Evolutionary conservation across 164 flowering plant species (phyloP).

Genomic region (Chimonanthus salicifolius): DNA sequence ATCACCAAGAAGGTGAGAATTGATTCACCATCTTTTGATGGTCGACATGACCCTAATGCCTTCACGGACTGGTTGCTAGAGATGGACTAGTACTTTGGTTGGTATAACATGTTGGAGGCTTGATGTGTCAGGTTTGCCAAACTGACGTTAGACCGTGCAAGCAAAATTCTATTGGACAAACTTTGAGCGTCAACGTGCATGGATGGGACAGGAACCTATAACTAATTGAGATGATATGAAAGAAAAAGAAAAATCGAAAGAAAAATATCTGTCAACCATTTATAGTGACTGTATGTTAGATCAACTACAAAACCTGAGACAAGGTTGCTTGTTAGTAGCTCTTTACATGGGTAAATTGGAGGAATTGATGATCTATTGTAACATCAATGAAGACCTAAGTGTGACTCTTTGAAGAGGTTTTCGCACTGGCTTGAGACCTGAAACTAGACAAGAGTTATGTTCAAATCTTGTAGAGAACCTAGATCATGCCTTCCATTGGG

Average conservation of each 20-base stretch:
- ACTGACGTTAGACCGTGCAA: not conserved
- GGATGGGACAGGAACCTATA: not conserved
- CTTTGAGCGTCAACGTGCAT: not conserved
- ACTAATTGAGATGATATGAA: not conserved
- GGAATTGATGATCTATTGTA: no score
- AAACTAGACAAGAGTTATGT: no score
- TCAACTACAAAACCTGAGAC: no score
- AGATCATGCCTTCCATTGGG: no score
- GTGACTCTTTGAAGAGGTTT: no score
- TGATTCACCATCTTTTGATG: not conserved
- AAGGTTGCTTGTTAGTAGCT: no score
- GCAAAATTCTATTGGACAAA: not conserved
- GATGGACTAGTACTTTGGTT: not conserved
- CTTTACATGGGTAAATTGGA: no score
- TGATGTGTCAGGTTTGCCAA: not conserved
- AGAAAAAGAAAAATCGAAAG: not conserved
- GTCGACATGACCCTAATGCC: not conserved
- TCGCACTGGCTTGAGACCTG: no score
- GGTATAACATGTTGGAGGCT: not conserved
- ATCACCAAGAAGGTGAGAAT: not conserved
- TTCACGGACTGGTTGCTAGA: not conserved
- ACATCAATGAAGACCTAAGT: no score
- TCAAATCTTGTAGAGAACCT: no score
- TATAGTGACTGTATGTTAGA: not conserved
- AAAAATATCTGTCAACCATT: not conserved